Conservation (phyloP, 768 basidiomycete species). For the Rickenella mellea region DNA sequence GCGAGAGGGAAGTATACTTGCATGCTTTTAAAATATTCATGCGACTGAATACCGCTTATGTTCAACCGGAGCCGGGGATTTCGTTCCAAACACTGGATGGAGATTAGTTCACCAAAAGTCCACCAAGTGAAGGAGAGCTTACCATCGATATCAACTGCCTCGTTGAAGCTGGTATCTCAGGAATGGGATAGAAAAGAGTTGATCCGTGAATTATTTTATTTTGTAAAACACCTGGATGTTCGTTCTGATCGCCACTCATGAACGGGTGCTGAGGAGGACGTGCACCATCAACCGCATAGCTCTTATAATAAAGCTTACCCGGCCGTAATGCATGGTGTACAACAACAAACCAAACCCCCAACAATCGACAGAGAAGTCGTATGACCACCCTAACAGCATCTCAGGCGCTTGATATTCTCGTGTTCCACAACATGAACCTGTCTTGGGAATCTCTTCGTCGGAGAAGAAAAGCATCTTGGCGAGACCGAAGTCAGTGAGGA, state of each 20-base stretch:
- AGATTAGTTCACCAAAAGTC: neutral
- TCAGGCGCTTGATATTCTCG: conserved; percentile 41
- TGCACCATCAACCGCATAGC: neutral
- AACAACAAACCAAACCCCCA: conserved; percentile 51
- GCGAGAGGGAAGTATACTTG: conserved; percentile 18
- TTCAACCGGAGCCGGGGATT: conserved; percentile 39
- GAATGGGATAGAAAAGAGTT: conserved; percentile 16
- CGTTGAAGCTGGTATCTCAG: conserved; percentile 19
- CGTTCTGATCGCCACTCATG: conserved; percentile 6
- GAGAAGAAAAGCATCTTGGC: conserved; percentile 19
- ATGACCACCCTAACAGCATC: conserved; percentile 42
- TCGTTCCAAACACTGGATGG: conserved; percentile 41
- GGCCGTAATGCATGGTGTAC: conserved; percentile 39
- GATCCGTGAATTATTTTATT: conserved; percentile 24
- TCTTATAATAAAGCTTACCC: conserved; percentile 19
- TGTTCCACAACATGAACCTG: conserved; percentile 1
- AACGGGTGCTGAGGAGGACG: conserved; percentile 31
- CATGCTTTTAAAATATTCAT: conserved; percentile 41
- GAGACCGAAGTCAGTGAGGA: conserved; percentile 32
- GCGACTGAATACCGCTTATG: conserved; percentile 31
- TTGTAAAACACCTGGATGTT: conserved; percentile 19
- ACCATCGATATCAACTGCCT: conserved; percentile 39
- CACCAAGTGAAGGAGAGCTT: neutral
- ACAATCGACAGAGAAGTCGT: conserved; percentile 42
- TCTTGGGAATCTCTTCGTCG: conserved; percentile 2